These are phyloP conservation scores for Otatea glauca DNA, from an alignment of 176 grass and related monocot genomes.

Conservation along the genomic window DNA sequence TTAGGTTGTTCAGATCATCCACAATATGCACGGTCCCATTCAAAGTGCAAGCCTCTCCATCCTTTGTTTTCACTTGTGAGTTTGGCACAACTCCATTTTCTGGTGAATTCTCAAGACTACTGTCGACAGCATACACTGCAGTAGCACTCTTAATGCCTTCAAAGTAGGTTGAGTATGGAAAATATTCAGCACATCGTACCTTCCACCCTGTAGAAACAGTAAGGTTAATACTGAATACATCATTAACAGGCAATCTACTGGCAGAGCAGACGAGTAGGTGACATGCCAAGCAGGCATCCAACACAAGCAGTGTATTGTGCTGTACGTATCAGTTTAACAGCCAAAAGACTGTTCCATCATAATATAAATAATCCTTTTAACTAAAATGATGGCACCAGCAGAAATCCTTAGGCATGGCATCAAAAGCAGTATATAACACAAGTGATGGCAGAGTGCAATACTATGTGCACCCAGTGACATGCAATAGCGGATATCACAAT, in stretches of 20 bases:
- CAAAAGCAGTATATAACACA: not conserved
- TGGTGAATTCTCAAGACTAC: conserved; percentile 49
- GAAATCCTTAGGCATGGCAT: conserved; percentile 16
- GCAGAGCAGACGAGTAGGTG: not conserved
- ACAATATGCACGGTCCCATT: conserved; percentile 61
- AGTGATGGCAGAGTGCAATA: not conserved
- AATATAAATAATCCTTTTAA: not conserved
- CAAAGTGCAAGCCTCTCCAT: conserved; percentile 47
- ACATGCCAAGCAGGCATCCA: not conserved
- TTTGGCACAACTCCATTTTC: conserved; percentile 77
- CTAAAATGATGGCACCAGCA: not conserved
- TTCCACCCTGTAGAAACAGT: conserved; percentile 78
- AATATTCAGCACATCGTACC: conserved; percentile 73
- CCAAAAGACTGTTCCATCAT: not conserved
- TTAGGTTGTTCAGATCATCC: conserved; percentile 63
- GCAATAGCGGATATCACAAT: not conserved
- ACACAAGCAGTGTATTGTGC: not conserved
- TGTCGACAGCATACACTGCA: conserved; percentile 45
- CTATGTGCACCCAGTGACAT: not conserved
- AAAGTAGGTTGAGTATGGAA: conserved; percentile 86
- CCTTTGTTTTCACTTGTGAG: conserved; percentile 28
- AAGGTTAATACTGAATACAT: conserved; percentile 41
- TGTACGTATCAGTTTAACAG: conserved; percentile 17
- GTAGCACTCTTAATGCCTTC: conserved; percentile 65
- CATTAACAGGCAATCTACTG: not conserved